Percentiles rank a stretch among this genome's conserved stretches.
Evolutionary conservation across 116 monocot genomes (phyloP).

Genomic region (Iris pallida): DNA sequence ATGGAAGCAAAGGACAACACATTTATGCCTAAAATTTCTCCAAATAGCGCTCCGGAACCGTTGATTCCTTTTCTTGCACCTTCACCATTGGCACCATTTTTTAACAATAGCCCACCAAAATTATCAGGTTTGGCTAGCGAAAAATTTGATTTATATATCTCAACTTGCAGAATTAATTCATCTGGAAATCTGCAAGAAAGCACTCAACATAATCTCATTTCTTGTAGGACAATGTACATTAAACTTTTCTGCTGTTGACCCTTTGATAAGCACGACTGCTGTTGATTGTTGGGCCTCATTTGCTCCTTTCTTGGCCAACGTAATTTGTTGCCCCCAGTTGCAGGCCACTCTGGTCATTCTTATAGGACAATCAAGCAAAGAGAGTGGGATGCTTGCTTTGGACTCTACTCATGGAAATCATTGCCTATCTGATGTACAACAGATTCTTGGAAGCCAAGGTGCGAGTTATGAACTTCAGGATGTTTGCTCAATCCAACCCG

Average conservation of each 20-base stretch:
- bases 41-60: slow-evolving; percentile 57
- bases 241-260: slow-evolving; percentile 54
- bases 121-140: slow-evolving; percentile 48
- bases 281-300: slow-evolving; percentile 71
- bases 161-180: background rate
- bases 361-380: slow-evolving; percentile 75
- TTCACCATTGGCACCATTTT: slow-evolving; percentile 64
- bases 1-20: slow-evolving; percentile 15
- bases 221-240: slow-evolving; percentile 58
- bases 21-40: slow-evolving; percentile 42
- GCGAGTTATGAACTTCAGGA: slow-evolving; percentile 51
- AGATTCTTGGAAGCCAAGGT: slow-evolving; percentile 68
- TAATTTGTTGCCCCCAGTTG: slow-evolving; percentile 93
- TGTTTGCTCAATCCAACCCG: slow-evolving; percentile 61
- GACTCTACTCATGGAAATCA: slow-evolving; percentile 62
- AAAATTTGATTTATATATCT: background rate
- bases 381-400: slow-evolving; percentile 61
- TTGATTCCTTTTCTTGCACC: slow-evolving; percentile 72
- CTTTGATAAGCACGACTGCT: slow-evolving; percentile 62
- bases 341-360: slow-evolving; percentile 69
- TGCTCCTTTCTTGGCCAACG: slow-evolving; percentile 86
- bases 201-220: background rate
- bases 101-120: slow-evolving; percentile 53
- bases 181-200: background rate
- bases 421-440: slow-evolving; percentile 78